Conservation (phyloP, 140 eudicot species). For the Senecio squalidus region DNA sequence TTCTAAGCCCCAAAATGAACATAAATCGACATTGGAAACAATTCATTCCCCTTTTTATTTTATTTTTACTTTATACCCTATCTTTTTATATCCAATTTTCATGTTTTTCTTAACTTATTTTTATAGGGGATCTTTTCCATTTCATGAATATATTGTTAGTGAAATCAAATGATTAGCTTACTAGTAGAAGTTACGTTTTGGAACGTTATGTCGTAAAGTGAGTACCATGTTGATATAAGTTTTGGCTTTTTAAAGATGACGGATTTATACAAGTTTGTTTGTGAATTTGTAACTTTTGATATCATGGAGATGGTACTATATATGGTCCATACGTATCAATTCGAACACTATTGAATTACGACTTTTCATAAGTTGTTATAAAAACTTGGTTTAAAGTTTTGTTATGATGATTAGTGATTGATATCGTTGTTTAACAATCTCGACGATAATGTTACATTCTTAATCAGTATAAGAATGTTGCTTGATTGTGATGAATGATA, state of each 20-base stretch:
- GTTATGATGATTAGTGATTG: background rate
- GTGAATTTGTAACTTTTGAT: background rate
- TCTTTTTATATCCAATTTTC: slow-evolving; percentile 14
- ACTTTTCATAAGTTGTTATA: background rate
- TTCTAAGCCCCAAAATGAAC: slow-evolving; percentile 35
- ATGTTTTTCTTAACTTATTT: no score
- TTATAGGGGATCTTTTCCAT: no score
- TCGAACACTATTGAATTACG: background rate
- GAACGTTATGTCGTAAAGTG: no score
- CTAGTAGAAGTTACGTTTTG: no score
- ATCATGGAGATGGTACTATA: no score
- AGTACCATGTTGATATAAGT: no score
- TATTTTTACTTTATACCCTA: background rate
- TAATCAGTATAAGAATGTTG: background rate
- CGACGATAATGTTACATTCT: background rate
- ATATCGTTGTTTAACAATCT: background rate
- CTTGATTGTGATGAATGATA: background rate
- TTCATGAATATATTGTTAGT: no score
- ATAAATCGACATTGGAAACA: slow-evolving; percentile 24
- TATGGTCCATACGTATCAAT: slow-evolving; percentile 8
- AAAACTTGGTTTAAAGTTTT: background rate
- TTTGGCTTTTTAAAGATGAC: background rate
- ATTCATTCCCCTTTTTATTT: slow-evolving; percentile 16
- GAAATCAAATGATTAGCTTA: no score
- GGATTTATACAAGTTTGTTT: background rate